Base-by-base conservation (phyloP, 495 filamentous ascomycete species). In the Chaetomium fimeti region DNA sequence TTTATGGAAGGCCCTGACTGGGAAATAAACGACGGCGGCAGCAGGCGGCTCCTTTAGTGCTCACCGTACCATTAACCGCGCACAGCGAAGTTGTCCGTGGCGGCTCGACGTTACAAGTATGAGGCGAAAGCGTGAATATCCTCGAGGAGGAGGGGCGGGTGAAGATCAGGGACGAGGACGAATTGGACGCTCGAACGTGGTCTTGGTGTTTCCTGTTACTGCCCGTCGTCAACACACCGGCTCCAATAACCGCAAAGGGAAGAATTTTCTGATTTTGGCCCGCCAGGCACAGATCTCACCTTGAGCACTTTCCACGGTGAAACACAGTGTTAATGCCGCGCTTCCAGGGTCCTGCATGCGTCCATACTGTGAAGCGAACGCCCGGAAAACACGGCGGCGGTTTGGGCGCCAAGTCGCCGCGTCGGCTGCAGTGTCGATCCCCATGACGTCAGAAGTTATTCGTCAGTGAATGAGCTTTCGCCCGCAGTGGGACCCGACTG, bases 381-480 rank as follows among this genome's bases (percentile, higher is more conserved):
- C 22, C 11, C 56, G 63, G 63, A 45, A 60, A 59, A 60, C 48
- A 61, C 60, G 60, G 60, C 60, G 32, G 16, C 13, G 49, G 25
- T n/a, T 55, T 57, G 60, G 48, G 55, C 51, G 63, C 67, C 67
- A 65, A 63, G 63, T 61, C 57, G 58, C 63, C 62, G 58, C 40
- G 32, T 63, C 60, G 36, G 62, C 57, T 20, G 65, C 38, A 61
- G 9, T 38, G 65, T 62, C 53, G 68, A 70, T 70, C 68, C 68
- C 32, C 32, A 70, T 68, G 68, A 68, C 65, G 68, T 70, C 68
- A 70, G 63, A 11, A 25, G 48, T 42, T 43, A 36, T 43, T 49
- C 65, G 62, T 55, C n/a, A 59, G 45, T 36, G 27, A 29, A 45
- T 16, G 56, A 49, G 25, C 12, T 51, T 55, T 42, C 51, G 40